phyloP scores from a whole-genome alignment of 768 basidiomycete genomes.

The Boletus vermiculosoides region DNA sequence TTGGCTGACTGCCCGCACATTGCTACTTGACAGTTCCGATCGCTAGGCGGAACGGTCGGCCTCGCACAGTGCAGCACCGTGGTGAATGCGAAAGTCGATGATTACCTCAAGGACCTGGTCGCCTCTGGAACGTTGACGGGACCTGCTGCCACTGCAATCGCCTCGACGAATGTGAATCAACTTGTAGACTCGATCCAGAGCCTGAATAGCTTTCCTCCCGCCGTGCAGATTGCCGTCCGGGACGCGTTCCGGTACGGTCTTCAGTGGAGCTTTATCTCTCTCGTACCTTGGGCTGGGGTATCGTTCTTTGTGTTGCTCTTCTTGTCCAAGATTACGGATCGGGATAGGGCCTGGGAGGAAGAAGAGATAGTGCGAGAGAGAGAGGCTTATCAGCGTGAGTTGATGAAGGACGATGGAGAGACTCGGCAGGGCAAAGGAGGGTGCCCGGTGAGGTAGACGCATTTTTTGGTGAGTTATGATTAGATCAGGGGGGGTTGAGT shows the following conservation, averaged over 20 bases:
- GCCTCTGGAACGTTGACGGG: background rate
- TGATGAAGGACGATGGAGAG: background rate
- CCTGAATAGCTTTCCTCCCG: background rate
- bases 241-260: background rate
- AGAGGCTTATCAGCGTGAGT: background rate
- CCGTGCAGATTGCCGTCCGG: background rate
- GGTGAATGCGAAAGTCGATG: background rate
- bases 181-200: background rate
- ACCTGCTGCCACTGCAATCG: background rate
- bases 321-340: background rate
- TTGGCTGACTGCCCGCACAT: background rate
- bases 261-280: slow-evolving; percentile 33
- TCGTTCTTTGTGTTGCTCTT: slow-evolving; percentile 16
- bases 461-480: too few relatives aligned
- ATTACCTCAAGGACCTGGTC: background rate
- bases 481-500: too few relatives aligned
- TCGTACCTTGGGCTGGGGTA: slow-evolving; percentile 43
- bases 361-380: background rate
- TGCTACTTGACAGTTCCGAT: background rate
- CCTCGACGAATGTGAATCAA: background rate
- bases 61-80: background rate
- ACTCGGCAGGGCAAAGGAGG: background rate
- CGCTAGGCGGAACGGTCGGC: background rate
- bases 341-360: background rate
- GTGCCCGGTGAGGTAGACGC: background rate